These are phyloP conservation scores for Populus hybrid DNA, from an alignment of 441 rosid species.

Conservation along the genomic window DNA sequence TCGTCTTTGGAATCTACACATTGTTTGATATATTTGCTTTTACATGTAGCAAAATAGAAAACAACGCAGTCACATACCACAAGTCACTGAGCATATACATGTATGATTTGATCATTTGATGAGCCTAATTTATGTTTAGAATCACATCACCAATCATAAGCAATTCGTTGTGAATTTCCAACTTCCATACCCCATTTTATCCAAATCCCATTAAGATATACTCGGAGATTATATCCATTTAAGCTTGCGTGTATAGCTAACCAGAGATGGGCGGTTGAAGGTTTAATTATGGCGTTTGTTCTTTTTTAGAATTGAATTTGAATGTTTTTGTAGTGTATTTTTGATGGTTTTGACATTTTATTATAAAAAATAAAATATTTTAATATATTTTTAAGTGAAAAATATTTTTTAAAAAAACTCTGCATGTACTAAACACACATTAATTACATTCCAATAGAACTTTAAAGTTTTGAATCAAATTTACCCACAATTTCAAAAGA, in stretches of 20 bases:
- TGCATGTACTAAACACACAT: no score
- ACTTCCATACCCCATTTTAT: neutral
- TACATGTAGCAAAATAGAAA: neutral
- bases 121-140: neutral
- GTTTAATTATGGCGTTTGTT: no score
- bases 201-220: neutral
- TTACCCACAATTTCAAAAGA: neutral
- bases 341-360: no score
- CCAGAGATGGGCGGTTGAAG: neutral
- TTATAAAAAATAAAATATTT: no score
- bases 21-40: neutral
- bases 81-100: neutral
- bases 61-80: neutral
- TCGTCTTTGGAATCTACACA: neutral
- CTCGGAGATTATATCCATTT: neutral
- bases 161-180: neutral
- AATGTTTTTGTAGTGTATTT: neutral
- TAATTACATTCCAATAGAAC: neutral
- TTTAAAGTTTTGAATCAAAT: neutral
- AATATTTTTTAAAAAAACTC: no score
- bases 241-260: neutral
- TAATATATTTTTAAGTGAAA: no score
- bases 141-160: slow-evolving; percentile 5
- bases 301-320: no score
- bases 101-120: neutral